Evolutionary conservation across 2,329 filamentous ascomycete species (phyloP).

Genomic region (Sphaerulina populicola): DNA sequence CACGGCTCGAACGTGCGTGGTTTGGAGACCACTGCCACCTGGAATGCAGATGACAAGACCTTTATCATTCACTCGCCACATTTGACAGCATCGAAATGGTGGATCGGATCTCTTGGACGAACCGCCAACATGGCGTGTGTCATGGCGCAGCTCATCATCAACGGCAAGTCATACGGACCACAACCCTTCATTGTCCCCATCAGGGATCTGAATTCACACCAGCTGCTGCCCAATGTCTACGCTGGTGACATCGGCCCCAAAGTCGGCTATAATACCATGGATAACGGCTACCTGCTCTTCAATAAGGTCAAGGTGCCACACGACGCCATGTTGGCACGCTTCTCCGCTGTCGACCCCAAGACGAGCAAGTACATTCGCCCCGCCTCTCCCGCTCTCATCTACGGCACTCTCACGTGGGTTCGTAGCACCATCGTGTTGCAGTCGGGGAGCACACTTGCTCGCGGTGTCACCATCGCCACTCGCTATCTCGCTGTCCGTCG

Average conservation of each 20-base stretch:
- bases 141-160: constrained; percentile 66
- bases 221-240: constrained; percentile 60
- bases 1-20: constrained; percentile 70
- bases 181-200: constrained; percentile 74
- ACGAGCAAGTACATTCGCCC: constrained; percentile 62
- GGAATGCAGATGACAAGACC: constrained; percentile 64
- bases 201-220: constrained; percentile 59
- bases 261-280: constrained; percentile 59
- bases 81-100: constrained; percentile 73
- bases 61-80: constrained; percentile 67
- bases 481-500: constrained; percentile 64
- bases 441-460: constrained; percentile 61
- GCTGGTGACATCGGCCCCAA: constrained; percentile 76
- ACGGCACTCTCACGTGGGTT: constrained; percentile 69
- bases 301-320: constrained; percentile 70
- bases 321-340: constrained; percentile 63
- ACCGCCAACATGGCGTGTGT: constrained; percentile 70
- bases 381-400: constrained; percentile 58
- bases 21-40: constrained; percentile 64
- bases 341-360: constrained; percentile 58
- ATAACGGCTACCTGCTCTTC: constrained; percentile 71
- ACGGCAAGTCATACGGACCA: constrained; percentile 61
- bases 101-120: constrained; percentile 70
- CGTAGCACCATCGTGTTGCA: constrained; percentile 66
- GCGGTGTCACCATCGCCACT: constrained; percentile 69